Conservation (phyloP, 2,329 filamentous ascomycete genomes). For the Bimuria novae-zelandiae region DNA sequence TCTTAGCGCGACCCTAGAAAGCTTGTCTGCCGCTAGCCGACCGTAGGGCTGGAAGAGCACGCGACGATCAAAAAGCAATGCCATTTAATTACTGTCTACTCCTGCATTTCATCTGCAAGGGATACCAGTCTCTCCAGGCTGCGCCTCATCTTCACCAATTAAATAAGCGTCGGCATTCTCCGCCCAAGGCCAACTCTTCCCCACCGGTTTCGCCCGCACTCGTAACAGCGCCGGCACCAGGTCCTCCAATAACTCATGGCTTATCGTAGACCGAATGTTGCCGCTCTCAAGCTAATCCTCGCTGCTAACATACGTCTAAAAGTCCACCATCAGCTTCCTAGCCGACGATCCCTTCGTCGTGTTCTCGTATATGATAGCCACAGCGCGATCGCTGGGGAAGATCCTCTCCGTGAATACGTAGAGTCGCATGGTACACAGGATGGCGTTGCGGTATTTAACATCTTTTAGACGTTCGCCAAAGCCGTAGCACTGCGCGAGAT, state of each 20-base stretch:
- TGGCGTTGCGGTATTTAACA: slow-evolving; percentile 3
- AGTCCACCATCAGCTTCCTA: slow-evolving; percentile 9
- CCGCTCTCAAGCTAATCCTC: background rate
- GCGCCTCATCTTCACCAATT: background rate
- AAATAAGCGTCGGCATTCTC: background rate
- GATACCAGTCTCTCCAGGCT: background rate
- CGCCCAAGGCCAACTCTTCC: background rate
- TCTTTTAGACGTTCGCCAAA: slow-evolving; percentile 12
- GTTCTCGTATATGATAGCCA: slow-evolving; percentile 5
- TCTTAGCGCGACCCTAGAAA: slow-evolving; percentile 32
- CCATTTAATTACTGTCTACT: no score
- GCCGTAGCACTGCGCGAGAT: slow-evolving; percentile 8
- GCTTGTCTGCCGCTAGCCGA: slow-evolving; percentile 35
- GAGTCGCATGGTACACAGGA: background rate
- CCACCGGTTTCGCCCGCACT: background rate
- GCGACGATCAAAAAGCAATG: no score
- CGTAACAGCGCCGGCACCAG: background rate
- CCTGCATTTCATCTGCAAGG: no score
- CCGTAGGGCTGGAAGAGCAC: no score
- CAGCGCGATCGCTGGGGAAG: background rate
- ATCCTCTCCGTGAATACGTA: background rate
- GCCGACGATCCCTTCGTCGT: background rate
- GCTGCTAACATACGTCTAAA: background rate
- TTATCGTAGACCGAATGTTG: background rate
- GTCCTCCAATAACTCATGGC: background rate